Evolutionary conservation across 208 protist genomes (phyloP).

Genomic region (Wallacemonas sp.): DNA sequence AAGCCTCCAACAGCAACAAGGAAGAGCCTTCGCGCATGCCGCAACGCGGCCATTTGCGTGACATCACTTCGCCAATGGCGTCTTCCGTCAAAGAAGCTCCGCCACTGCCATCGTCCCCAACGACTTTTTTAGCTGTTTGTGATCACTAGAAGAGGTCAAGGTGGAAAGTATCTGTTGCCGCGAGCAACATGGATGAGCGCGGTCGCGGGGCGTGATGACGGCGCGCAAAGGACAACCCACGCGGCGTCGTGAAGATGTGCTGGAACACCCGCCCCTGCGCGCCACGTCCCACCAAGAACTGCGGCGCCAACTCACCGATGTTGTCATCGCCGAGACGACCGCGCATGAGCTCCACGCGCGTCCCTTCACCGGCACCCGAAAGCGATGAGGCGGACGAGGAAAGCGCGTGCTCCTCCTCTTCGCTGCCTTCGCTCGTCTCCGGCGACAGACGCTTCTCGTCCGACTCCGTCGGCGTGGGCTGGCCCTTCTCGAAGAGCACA

Average conservation of each 20-base stretch:
- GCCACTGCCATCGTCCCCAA: no score
- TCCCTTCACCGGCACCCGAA: not conserved
- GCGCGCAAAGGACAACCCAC: not conserved
- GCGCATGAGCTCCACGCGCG: not conserved
- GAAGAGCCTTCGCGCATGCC: no score
- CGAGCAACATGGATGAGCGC: not conserved
- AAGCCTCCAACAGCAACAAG: not conserved
- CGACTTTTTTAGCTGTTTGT: no score
- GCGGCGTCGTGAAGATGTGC: not conserved
- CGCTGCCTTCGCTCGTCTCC: not conserved
- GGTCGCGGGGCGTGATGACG: not conserved
- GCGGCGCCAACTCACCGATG: not conserved
- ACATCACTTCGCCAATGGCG: no score
- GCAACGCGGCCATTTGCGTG: no score
- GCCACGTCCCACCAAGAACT: not conserved
- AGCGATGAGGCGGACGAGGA: not conserved
- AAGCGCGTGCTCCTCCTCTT: not conserved
- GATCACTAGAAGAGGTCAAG: constrained; percentile 30
- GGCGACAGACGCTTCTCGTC: not conserved
- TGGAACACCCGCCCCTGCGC: not conserved
- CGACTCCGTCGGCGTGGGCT: not conserved
- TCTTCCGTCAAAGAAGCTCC: no score
- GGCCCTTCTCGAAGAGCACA: constrained; percentile 60
- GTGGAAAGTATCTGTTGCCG: constrained; percentile 23
- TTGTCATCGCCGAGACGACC: not conserved